A percentile compares a stretch with the other conserved stretches of the same genome.
These are phyloP conservation scores for Yarrowia porcina DNA, from an alignment of 805 yeast species.

Conservation along the genomic window DNA sequence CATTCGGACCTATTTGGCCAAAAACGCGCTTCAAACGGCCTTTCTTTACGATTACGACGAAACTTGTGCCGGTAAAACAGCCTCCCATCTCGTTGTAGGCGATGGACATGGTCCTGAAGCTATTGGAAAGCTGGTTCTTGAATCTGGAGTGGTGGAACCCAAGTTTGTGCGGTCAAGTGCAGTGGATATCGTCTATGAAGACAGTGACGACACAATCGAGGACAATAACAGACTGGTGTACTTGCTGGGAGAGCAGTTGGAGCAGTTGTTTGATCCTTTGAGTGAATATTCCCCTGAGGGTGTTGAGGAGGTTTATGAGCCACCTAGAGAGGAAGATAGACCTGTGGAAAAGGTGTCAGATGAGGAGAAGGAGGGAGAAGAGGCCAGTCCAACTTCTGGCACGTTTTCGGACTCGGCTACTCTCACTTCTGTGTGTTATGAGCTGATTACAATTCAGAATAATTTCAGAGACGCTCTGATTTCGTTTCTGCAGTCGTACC, in stretches of 20 bases:
- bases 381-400: too few species aligned
- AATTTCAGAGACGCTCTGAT: conserved; percentile 70
- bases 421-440: conserved; percentile 57
- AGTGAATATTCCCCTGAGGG: conserved; percentile 90
- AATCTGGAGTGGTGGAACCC: conserved; percentile 56
- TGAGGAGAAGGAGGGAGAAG: too few species aligned
- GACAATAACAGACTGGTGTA: conserved; percentile 73
- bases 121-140: conserved; percentile 55
- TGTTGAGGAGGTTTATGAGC: conserved; percentile 64
- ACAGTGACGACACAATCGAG: conserved; percentile 50
- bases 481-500: conserved; percentile 68
- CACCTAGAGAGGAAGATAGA: conserved; percentile 44
- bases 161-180: conserved; percentile 50
- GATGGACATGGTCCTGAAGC: conserved; percentile 52
- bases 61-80: conserved; percentile 76
- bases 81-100: conserved; percentile 59
- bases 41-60: conserved; percentile 61
- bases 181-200: conserved; percentile 73
- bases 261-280: conserved; percentile 83
- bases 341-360: too few species aligned
- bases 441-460: conserved; percentile 67
- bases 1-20: conserved; percentile 28
- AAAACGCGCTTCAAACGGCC: not conserved
- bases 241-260: conserved; percentile 78
- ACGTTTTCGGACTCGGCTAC: conserved; percentile 37